Evolutionary conservation across 2,329 filamentous ascomycete genomes (phyloP).

Genomic region (Neofusicoccum parvum): DNA sequence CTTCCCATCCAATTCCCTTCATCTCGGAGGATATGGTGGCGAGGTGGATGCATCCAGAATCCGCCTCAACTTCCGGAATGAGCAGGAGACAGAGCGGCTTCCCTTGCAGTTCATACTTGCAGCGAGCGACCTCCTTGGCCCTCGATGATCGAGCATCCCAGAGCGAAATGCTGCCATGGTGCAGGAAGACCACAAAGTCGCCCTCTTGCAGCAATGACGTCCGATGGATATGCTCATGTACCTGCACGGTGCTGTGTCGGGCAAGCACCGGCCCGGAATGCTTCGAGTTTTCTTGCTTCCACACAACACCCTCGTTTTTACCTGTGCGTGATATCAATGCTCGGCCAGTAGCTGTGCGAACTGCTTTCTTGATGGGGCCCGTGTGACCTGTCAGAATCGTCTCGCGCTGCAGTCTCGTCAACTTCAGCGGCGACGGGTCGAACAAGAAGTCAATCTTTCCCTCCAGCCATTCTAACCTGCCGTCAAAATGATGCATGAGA

Average conservation of each 20-base stretch:
- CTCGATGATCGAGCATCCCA: constrained; percentile 73
- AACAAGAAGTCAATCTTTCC: constrained; percentile 78
- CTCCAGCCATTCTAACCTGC: constrained; percentile 79
- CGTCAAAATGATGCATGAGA: constrained; percentile 82
- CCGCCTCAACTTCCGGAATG: constrained; percentile 65
- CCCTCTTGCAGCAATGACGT: constrained; percentile 78
- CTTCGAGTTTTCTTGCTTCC: constrained; percentile 66
- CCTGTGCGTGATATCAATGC: constrained; percentile 80
- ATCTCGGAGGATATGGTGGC: constrained; percentile 81
- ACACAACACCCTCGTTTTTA: constrained; percentile 78
- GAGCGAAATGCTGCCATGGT: constrained; percentile 68
- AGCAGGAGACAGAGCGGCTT: constrained; percentile 80
- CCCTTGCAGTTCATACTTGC: constrained; percentile 62
- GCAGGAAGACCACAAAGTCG: constrained; percentile 78
- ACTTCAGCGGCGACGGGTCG: constrained; percentile 64
- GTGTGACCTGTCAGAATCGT: constrained; percentile 84
- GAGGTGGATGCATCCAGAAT: constrained; percentile 61
- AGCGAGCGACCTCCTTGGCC: constrained; percentile 62
- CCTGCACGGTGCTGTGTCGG: constrained; percentile 68
- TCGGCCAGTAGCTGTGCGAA: constrained; percentile 79
- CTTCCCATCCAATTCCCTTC: constrained; percentile 79
- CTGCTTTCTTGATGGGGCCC: constrained; percentile 77
- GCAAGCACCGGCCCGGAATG: constrained; percentile 57
- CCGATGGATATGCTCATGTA: constrained; percentile 73
- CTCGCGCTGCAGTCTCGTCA: constrained; percentile 61